Conservation (phyloP, 495 filamentous ascomycete species). For the Acidiella bohemica region DNA sequence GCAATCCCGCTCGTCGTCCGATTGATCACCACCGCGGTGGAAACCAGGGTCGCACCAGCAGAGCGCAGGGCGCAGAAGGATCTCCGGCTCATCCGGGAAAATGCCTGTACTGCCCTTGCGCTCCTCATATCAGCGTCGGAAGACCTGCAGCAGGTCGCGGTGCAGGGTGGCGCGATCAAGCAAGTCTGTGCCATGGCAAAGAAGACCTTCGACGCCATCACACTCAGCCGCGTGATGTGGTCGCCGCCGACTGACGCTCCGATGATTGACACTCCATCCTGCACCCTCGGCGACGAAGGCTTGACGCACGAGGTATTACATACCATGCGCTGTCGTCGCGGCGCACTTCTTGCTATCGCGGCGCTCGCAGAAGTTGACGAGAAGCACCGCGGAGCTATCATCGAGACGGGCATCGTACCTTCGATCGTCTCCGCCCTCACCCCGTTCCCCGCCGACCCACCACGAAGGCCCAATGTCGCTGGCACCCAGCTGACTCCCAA, state of each 20-base stretch:
- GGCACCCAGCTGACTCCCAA: conserved; percentile 6
- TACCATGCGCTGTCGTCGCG: conserved; percentile 62
- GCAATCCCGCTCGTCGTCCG: conserved; percentile 25
- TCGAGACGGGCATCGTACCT: conserved; percentile 63
- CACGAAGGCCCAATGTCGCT: conserved; percentile 18
- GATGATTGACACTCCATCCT: conserved; percentile 7
- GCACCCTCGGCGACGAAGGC: conserved; percentile 43
- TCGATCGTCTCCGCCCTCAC: conserved; percentile 76
- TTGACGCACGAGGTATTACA: conserved; percentile 52
- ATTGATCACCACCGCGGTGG: conserved; percentile 27
- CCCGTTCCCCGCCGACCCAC: conserved; percentile 24
- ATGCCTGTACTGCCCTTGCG: conserved; percentile 35
- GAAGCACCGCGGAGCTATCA: conserved; percentile 67
- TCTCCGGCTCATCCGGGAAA: conserved; percentile 12
- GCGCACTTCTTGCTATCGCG: conserved; percentile 63
- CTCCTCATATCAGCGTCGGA: conserved; percentile 57
- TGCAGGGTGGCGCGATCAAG: conserved; percentile 63
- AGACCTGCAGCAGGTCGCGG: conserved; percentile 65
- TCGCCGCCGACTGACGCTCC: conserved; percentile 14
- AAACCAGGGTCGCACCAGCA: conserved; percentile 3
- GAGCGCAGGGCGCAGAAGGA: neutral
- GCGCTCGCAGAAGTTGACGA: conserved; percentile 70
- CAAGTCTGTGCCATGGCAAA: conserved; percentile 65
- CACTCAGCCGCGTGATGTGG: conserved; percentile 30
- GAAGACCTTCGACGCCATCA: conserved; percentile 41